phyloP scores from a whole-genome alignment of 345 rosid genomes.

The Lagerstroemia speciosa region DNA sequence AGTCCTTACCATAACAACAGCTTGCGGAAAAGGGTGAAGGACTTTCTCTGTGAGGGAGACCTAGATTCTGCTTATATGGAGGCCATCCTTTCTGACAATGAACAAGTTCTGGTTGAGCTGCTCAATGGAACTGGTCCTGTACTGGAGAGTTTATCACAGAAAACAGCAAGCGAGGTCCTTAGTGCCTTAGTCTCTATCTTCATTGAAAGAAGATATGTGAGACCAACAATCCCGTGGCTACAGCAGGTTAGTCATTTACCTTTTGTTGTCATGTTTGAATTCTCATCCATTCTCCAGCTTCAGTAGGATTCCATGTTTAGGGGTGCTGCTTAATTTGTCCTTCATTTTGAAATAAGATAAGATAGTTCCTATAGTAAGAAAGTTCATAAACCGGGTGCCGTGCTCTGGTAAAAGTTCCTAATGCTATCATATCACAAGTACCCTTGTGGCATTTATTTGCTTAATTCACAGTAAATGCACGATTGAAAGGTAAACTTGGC shows the following conservation, averaged over 20 bases:
- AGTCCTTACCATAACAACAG: constrained; percentile 28
- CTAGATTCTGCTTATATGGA: constrained; percentile 73
- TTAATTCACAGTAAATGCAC: not conserved
- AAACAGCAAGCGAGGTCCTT: constrained; percentile 57
- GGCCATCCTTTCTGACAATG: constrained; percentile 63
- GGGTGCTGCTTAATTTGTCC: not conserved
- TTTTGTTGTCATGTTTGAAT: constrained; percentile 1
- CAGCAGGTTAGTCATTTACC: constrained; percentile 57
- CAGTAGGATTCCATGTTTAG: not conserved
- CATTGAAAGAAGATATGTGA: constrained; percentile 56
- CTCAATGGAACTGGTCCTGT: constrained; percentile 85
- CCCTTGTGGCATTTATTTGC: not conserved
- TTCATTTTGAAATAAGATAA: too few relatives aligned
- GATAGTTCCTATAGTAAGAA: not conserved
- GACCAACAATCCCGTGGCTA: constrained; percentile 73
- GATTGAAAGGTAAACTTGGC: not conserved
- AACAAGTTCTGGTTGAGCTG: constrained; percentile 64
- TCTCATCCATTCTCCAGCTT: not conserved
- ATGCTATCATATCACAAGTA: not conserved
- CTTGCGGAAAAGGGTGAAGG: constrained; percentile 47
- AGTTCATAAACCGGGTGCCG: not conserved
- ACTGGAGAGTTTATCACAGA: constrained; percentile 53
- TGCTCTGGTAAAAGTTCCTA: not conserved
- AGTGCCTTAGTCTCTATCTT: constrained; percentile 50
- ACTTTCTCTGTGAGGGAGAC: constrained; percentile 52